A percentile compares a stretch with the other conserved stretches of the same genome.
These are phyloP conservation scores for Basidiobolus meristosporus DNA, from an alignment of 371 early-diverging fungal genomes.

Conservation along the genomic window DNA sequence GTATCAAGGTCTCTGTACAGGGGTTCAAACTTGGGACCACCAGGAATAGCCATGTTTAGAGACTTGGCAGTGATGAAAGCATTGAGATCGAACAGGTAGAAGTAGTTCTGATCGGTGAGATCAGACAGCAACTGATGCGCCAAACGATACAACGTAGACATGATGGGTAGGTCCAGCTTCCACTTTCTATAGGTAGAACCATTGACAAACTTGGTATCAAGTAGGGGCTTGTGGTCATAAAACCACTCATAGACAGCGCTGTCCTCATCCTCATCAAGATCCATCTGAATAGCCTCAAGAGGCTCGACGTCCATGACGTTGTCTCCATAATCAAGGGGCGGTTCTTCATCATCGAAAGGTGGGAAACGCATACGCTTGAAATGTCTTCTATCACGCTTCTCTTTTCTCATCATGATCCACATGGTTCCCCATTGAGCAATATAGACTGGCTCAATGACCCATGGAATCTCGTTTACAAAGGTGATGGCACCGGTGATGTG, in stretches of 20 bases:
- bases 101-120: conserved; percentile 85
- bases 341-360: conserved; percentile 97
- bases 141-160: conserved; percentile 86
- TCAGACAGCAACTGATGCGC: conserved; percentile 88
- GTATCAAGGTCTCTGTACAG: conserved; percentile 80
- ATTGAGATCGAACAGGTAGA: conserved; percentile 86
- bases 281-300: conserved; percentile 95
- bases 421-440: conserved; percentile 97
- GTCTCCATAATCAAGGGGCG: conserved; percentile 93
- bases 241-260: conserved; percentile 87
- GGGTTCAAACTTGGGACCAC: conserved; percentile 97
- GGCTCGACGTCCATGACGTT: conserved; percentile 95
- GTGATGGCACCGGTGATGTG: conserved; percentile 97
- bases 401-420: conserved; percentile 99
- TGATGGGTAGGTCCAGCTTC: conserved; percentile 81
- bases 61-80: conserved; percentile 95
- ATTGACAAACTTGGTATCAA: conserved; percentile 69
- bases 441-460: conserved; percentile 89
- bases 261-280: conserved; percentile 92
- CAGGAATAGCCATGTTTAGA: conserved; percentile 96
- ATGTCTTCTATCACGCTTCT: conserved; percentile 92
- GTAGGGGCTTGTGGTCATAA: conserved; percentile 87
- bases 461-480: conserved; percentile 91
- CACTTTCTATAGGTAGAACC: conserved; percentile 83
- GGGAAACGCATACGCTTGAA: conserved; percentile 98